A percentile compares a stretch with the other conserved stretches of the same genome.
These are phyloP conservation scores for Periconia sp. DNA, from an alignment of 2,329 filamentous ascomycete species.

Conservation along the genomic window DNA sequence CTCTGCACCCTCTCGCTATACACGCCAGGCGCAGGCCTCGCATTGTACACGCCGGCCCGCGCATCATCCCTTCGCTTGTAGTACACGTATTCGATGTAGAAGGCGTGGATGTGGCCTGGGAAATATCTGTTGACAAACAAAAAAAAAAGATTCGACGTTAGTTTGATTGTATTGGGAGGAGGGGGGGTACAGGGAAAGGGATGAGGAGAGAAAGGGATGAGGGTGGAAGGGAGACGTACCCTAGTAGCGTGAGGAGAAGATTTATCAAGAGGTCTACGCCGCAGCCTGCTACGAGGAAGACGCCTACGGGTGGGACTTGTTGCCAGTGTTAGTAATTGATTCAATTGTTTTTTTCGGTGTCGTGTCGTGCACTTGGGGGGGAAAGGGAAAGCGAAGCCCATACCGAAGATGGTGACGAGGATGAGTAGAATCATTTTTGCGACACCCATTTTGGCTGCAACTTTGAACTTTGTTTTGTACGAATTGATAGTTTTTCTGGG, in stretches of 20 bases:
- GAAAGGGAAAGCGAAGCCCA: not conserved
- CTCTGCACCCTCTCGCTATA: slow-evolving; percentile 76
- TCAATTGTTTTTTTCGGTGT: not conserved
- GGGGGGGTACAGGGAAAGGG: not conserved
- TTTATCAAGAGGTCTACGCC: slow-evolving; percentile 57
- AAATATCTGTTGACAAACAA: no score
- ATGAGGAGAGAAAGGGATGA: slow-evolving; percentile 1
- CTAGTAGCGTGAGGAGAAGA: slow-evolving; percentile 54
- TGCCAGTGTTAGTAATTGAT: not conserved
- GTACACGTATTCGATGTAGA: slow-evolving; percentile 84
- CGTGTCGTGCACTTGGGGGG: not conserved
- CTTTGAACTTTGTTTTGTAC: no score
- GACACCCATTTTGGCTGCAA: slow-evolving; percentile 5
- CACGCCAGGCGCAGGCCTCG: slow-evolving; percentile 68
- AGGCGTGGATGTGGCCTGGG: slow-evolving; percentile 78
- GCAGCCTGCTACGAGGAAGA: slow-evolving; percentile 57
- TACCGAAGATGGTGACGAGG: slow-evolving; percentile 54
- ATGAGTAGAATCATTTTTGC: slow-evolving; percentile 48
- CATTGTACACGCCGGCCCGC: slow-evolving; percentile 61
- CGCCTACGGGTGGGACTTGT: slow-evolving; percentile 56
- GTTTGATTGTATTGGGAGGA: slow-evolving; percentile 1
- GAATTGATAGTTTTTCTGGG: not conserved
- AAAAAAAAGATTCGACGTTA: no score
- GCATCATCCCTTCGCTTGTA: slow-evolving; percentile 73
- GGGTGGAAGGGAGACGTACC: slow-evolving; percentile 27